Base-by-base conservation (phyloP, 1,284 basidiomycete genomes). In the Thecaphora thlaspeos region DNA sequence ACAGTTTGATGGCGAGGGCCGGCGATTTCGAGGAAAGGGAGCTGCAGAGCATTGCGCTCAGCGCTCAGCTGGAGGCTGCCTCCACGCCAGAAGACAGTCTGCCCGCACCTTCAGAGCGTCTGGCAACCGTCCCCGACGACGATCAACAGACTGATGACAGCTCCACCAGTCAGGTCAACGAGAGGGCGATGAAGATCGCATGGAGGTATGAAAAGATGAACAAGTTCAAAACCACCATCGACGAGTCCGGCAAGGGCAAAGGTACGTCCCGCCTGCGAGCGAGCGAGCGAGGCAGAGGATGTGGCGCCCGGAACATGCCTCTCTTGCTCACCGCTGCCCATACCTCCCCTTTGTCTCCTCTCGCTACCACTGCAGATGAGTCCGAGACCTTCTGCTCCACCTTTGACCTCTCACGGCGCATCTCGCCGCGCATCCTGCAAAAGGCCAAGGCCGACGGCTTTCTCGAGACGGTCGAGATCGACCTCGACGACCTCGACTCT, bases 171-270 rank as follows among this genome's bases (percentile, higher is more conserved):
- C n/a, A n/a, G n/a, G n/a, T n/a, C n/a, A n/a, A 51, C 21, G 48
- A 55, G 32, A 45, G 62, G 28, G 60, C 46, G 39, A 69, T 71
- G 57, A 73, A 68, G 67, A 48, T 70, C 55, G 94, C 94, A 36
- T 98, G 94, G 90, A 83, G 94, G 71, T 98, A 98, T 78, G 89
- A 90, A 71, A 83, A 86, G 57, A 88, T 95, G 88, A 89, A 87
- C 79, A 87, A 84, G 79, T 94, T 94, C 78, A 86, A 89, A 79
- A 95, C 91, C 1, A 91, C 89, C 1, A 86, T 94, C 24, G 73
- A 58, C 44, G 51, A 59, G 38, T 48, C 55, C 0, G 43, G 43
- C 41, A 22, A 37, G 36, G 36, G 17, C 4, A 37, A 37, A 37
- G 36, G 36, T 37, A 15, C 14, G 36, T 15, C 7, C 11, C 14